Evolutionary conservation across 805 yeast genomes (phyloP).

Genomic region (Sugiyamaella lignohabitans): DNA sequence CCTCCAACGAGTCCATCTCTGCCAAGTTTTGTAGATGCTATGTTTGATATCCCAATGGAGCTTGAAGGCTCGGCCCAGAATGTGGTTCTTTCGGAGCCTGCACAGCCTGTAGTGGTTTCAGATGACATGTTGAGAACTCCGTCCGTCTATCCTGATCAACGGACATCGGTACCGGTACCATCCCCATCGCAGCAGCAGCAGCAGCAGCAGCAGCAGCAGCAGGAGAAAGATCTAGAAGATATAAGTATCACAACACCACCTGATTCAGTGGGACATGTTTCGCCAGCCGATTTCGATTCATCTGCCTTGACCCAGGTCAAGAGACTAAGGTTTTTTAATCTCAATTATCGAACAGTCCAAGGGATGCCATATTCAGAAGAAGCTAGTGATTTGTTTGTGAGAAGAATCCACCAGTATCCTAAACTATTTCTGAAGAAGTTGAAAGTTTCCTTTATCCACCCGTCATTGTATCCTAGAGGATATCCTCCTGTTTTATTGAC

Average conservation of each 20-base stretch:
- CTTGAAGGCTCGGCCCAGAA: not conserved
- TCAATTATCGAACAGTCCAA: not conserved
- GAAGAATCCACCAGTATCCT: conserved; percentile 9
- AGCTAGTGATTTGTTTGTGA: not conserved
- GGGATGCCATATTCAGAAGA: not conserved
- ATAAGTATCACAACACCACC: not conserved
- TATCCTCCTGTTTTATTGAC: conserved; percentile 8
- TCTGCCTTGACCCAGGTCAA: not conserved
- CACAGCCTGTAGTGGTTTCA: no score
- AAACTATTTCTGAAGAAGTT: conserved; percentile 2
- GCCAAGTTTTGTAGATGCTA: no score
- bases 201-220: no score
- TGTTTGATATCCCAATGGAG: not conserved
- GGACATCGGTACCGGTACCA: no score
- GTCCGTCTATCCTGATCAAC: not conserved
- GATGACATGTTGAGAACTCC: not conserved
- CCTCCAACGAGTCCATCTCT: not conserved
- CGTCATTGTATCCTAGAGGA: conserved; percentile 6
- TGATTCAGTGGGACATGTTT: no score
- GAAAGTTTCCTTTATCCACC: conserved; percentile 12
- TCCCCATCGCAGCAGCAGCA: not conserved
- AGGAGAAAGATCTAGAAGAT: not conserved
- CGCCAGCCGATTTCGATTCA: not conserved
- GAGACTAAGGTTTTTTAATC: not conserved
- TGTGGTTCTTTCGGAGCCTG: no score